phyloP scores from a whole-genome alignment of 192 early-diverging fungal genomes.

The Gaertneriomyces semiglobifer region DNA sequence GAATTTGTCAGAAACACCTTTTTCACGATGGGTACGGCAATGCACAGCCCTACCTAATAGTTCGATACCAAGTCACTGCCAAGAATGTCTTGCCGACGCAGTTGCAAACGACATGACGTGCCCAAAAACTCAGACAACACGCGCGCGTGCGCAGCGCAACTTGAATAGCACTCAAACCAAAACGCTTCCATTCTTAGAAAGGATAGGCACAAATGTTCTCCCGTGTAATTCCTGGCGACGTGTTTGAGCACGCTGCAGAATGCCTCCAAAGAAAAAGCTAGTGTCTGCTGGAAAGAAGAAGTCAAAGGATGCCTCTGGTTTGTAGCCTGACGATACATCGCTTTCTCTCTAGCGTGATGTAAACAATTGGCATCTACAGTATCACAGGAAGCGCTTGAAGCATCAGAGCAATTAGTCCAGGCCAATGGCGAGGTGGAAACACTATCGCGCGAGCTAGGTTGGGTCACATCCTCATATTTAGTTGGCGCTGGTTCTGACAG shows the following conservation, averaged over 20 bases:
- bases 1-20: too few relatives aligned
- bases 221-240: too few relatives aligned
- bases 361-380: slow-evolving; percentile 3
- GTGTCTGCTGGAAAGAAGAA: slow-evolving; percentile 27
- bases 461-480: neutral
- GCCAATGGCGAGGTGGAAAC: slow-evolving; percentile 36
- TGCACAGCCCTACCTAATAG: too few relatives aligned
- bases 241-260: slow-evolving; percentile 18
- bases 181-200: too few relatives aligned
- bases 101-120: too few relatives aligned
- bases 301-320: slow-evolving; percentile 6
- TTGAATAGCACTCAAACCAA: too few relatives aligned
- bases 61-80: too few relatives aligned
- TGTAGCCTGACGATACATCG: neutral
- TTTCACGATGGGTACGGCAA: too few relatives aligned
- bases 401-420: slow-evolving; percentile 44
- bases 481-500: neutral
- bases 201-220: too few relatives aligned
- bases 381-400: slow-evolving; percentile 24
- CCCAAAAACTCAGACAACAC: too few relatives aligned
- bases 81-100: too few relatives aligned
- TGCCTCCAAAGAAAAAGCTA: slow-evolving; percentile 73
- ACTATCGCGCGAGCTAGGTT: slow-evolving; percentile 41
- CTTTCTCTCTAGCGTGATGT: neutral
- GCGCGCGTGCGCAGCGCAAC: too few relatives aligned